Percentiles rank a stretch among this genome's conserved stretches.
Evolutionary conservation across 305 asterid species (phyloP).

Genomic region (Plantago coronopus): DNA sequence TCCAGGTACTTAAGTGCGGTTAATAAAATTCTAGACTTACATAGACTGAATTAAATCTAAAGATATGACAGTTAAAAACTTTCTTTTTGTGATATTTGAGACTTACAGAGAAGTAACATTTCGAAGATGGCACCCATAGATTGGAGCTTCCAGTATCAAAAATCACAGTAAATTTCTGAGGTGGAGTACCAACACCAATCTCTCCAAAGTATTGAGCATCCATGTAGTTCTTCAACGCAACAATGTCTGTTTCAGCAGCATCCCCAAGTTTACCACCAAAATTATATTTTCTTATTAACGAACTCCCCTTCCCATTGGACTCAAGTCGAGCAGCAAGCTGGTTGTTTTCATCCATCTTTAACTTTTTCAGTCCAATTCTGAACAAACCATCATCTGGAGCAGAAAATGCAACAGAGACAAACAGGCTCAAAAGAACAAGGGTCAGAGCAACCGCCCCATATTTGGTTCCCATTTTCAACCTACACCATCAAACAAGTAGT

Average conservation of each 20-base stretch:
- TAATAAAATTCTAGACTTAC: too few relatives aligned
- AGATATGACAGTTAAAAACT: not conserved
- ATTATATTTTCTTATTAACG: constrained; percentile 51
- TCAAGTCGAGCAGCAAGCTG: constrained; percentile 63
- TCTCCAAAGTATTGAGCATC: constrained; percentile 95
- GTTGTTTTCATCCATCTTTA: constrained; percentile 62
- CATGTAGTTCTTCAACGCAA: constrained; percentile 78
- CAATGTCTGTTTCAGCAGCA: constrained; percentile 58
- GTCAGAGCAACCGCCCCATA: constrained; percentile 28
- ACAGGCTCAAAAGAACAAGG: constrained; percentile 43
- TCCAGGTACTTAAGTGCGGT: not conserved
- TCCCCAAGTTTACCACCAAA: constrained; percentile 46
- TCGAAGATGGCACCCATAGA: constrained; percentile 92
- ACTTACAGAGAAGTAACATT: constrained; percentile 87
- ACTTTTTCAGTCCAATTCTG: constrained; percentile 69
- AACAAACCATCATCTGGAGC: constrained; percentile 60
- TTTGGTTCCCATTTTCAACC: constrained; percentile 51
- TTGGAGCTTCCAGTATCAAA: constrained; percentile 94
- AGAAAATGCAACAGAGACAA: constrained; percentile 45
- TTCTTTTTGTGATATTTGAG: too few relatives aligned
- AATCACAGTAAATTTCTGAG: constrained; percentile 83
- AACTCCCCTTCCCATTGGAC: constrained; percentile 54
- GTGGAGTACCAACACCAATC: constrained; percentile 80
- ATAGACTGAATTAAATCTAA: too few relatives aligned
- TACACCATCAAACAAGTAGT: constrained; percentile 20